These are phyloP conservation scores for Eucalyptus marginata DNA, from an alignment of 345 rosid species.

Conservation along the genomic window DNA sequence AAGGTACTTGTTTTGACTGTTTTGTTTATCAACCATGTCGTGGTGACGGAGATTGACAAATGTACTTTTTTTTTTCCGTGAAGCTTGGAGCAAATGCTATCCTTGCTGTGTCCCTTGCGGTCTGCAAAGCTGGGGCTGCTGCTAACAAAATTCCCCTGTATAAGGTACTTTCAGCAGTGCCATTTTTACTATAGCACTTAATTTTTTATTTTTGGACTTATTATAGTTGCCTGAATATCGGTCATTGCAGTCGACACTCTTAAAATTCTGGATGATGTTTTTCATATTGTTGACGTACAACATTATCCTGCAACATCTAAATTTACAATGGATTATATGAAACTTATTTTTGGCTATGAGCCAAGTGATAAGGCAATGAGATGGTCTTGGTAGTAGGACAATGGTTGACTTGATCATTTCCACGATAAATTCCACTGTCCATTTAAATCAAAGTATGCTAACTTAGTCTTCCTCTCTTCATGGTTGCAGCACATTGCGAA, in stretches of 20 bases:
- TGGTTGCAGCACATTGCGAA: constrained; percentile 81
- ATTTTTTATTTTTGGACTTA: not conserved
- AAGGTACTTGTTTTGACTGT: constrained; percentile 31
- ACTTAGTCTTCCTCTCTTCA: not conserved
- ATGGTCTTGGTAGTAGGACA: not conserved
- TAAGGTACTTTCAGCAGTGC: constrained; percentile 27
- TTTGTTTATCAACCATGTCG: not conserved
- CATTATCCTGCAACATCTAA: not conserved
- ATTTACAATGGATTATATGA: not conserved
- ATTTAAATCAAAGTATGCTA: not conserved
- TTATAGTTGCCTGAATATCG: not conserved
- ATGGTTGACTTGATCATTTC: not conserved
- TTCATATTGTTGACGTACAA: not conserved
- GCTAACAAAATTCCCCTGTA: constrained; percentile 65
- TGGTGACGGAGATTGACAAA: not conserved
- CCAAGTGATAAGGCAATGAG: not conserved
- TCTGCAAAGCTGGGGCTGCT: constrained; percentile 84
- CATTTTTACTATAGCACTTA: not conserved
- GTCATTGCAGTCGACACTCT: not conserved
- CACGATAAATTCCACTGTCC: not conserved
- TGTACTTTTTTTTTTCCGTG: not conserved
- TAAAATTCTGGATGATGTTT: not conserved
- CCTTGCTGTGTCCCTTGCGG: constrained; percentile 86
- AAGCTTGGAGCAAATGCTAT: constrained; percentile 98
- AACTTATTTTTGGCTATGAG: not conserved